Conservation (phyloP, 2,329 filamentous ascomycete species). For the Aspergillus sp. region DNA sequence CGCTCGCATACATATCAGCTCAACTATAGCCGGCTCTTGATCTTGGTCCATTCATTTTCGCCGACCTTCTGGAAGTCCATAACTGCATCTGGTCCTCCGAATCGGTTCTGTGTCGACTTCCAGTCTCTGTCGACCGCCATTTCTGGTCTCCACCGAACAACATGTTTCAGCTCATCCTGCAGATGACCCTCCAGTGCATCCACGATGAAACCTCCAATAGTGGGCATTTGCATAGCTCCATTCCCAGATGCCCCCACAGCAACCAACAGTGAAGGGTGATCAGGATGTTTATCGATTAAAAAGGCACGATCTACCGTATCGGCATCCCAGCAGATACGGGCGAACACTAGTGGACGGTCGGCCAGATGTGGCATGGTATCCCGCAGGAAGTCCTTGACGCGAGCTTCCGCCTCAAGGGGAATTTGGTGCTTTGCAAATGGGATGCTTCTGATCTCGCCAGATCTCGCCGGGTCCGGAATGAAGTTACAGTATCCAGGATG, state of each 20-base stretch:
- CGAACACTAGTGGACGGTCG: slow-evolving; percentile 52
- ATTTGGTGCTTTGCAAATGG: slow-evolving; percentile 48
- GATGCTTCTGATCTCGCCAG: slow-evolving; percentile 28
- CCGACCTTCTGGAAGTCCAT: slow-evolving; percentile 50
- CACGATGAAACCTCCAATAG: slow-evolving; percentile 52
- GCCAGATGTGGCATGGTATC: slow-evolving; percentile 58
- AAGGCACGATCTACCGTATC: slow-evolving; percentile 58
- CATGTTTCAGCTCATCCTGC: slow-evolving; percentile 43
- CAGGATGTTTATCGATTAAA: slow-evolving; percentile 54
- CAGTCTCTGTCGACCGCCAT: slow-evolving; percentile 48
- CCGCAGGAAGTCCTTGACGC: slow-evolving; percentile 50
- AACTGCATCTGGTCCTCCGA: slow-evolving; percentile 49
- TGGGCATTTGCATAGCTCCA: slow-evolving; percentile 50
- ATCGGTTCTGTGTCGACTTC: slow-evolving; percentile 50
- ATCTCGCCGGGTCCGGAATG: slow-evolving; percentile 25
- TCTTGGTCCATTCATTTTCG: slow-evolving; percentile 41
- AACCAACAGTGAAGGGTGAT: slow-evolving; percentile 44
- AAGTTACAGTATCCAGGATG: slow-evolving; percentile 60
- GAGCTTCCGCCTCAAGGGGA: slow-evolving; percentile 50
- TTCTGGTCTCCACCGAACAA: slow-evolving; percentile 55
- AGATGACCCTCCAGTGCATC: slow-evolving; percentile 51
- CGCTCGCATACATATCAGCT: background rate
- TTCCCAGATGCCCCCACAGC: slow-evolving; percentile 33
- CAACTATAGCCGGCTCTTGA: slow-evolving; percentile 3
- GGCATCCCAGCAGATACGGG: slow-evolving; percentile 59